phyloP scores from a whole-genome alignment of 2,329 filamentous ascomycete genomes.

The Pseudogymnoascus verrucosus region DNA sequence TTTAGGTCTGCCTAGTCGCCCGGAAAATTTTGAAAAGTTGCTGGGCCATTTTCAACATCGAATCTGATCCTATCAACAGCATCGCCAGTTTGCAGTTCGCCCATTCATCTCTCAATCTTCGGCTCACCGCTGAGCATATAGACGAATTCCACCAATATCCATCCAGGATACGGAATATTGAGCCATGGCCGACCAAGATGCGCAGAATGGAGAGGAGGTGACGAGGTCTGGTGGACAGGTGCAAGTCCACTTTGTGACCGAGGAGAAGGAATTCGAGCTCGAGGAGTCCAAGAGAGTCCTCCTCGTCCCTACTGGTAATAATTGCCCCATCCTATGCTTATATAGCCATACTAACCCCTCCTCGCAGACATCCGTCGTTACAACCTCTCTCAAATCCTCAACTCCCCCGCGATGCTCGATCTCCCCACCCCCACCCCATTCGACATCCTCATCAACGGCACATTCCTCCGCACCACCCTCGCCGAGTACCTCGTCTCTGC shows the following conservation, averaged over 20 bases:
- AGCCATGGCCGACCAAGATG: conserved; percentile 3
- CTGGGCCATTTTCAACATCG: conserved; percentile 7
- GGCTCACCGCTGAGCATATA: not conserved
- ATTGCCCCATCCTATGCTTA: not conserved
- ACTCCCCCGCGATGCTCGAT: conserved; percentile 63
- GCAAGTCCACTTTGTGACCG: conserved; percentile 61
- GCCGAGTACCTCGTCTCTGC: conserved; percentile 83
- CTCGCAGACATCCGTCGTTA: conserved; percentile 58
- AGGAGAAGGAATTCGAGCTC: conserved; percentile 52
- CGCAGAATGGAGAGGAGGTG: conserved; percentile 6
- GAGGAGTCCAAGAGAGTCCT: conserved; percentile 54
- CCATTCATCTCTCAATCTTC: not conserved
- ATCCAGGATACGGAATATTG: not conserved
- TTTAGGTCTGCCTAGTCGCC: not conserved
- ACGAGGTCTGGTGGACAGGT: conserved; percentile 39
- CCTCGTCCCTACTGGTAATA: conserved; percentile 51
- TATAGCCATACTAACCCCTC: conserved; percentile 9
- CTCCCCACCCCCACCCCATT: conserved; percentile 64
- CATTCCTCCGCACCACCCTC: conserved; percentile 80
- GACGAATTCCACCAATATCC: not conserved
- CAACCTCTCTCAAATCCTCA: conserved; percentile 62
- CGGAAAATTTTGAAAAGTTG: conserved; percentile 10
- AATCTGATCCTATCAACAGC: conserved; percentile 1
- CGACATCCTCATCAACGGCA: conserved; percentile 93
- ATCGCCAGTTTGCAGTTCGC: conserved; percentile 5